Percentiles rank a stretch among this genome's conserved stretches.
These are phyloP conservation scores for Primulina eburnea DNA, from an alignment of 257 asterid species.

Conservation along the genomic window DNA sequence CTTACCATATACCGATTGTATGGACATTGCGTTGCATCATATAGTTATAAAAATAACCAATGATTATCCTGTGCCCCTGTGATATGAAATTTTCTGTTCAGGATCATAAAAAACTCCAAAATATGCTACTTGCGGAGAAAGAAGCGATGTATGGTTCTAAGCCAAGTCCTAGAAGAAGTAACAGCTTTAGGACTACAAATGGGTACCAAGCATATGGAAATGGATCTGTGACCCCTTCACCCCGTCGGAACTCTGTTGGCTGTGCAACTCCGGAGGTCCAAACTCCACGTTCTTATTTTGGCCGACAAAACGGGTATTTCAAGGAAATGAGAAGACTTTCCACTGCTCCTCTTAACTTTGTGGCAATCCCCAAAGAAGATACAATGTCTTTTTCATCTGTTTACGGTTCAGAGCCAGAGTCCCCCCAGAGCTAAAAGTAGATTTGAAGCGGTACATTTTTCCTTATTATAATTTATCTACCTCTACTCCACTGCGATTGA, in stretches of 20 bases:
- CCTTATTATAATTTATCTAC: background rate
- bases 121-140: conserved; percentile 79
- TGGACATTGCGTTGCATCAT: background rate
- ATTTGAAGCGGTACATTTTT: conserved; percentile 34
- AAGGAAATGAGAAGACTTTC: conserved; percentile 85
- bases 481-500: background rate
- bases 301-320: conserved; percentile 62
- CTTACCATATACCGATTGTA: background rate
- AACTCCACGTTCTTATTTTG: conserved; percentile 84
- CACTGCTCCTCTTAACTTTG: conserved; percentile 76
- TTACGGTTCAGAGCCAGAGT: conserved; percentile 87
- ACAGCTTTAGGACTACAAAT: conserved; percentile 57
- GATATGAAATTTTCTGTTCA: conserved; percentile 28
- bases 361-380: conserved; percentile 74
- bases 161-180: conserved; percentile 86
- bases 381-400: conserved; percentile 83
- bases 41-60: background rate
- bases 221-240: conserved; percentile 83
- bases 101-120: conserved; percentile 92
- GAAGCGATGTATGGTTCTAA: conserved; percentile 82
- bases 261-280: conserved; percentile 59
- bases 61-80: background rate
- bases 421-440: conserved; percentile 47
- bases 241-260: conserved; percentile 77
- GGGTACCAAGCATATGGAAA: conserved; percentile 56